Percentiles rank a stretch among this genome's conserved stretches.
Evolutionary conservation across 345 rosid species (phyloP).

Genomic region (Viola odorata): DNA sequence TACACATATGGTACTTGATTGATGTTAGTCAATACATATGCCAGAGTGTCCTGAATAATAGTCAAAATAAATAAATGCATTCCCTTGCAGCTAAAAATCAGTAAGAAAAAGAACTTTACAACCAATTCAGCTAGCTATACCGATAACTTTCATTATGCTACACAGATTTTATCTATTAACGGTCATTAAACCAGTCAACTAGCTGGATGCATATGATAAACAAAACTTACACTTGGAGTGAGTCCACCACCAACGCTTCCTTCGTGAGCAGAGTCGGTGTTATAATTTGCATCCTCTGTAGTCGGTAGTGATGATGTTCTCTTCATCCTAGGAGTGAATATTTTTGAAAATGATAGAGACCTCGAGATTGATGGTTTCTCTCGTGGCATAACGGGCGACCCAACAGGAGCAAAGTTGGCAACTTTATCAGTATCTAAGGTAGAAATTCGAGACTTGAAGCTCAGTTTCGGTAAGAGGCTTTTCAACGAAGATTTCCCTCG

Average conservation of each 20-base stretch:
- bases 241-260: constrained; percentile 38
- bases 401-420: constrained; percentile 29
- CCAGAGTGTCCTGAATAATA: neutral
- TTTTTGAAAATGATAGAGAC: constrained; percentile 70
- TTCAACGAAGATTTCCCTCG: constrained; percentile 58
- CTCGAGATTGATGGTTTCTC: constrained; percentile 71
- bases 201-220: neutral
- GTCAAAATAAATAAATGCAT: neutral
- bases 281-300: constrained; percentile 37
- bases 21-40: neutral
- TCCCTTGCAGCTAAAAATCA: neutral
- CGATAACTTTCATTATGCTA: neutral
- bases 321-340: constrained; percentile 75
- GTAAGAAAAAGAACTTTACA: neutral
- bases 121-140: neutral
- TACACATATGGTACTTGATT: neutral
- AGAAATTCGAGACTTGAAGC: constrained; percentile 51
- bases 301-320: constrained; percentile 83
- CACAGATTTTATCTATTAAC: neutral
- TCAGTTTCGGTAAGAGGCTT: constrained; percentile 51
- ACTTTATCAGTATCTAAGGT: constrained; percentile 53
- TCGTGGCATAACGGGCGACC: constrained; percentile 29
- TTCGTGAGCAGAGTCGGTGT: constrained; percentile 38
- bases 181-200: neutral
- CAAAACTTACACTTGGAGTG: constrained; percentile 25